Conservation (phyloP, 768 basidiomycete genomes). For the Termitomyces sp. region DNA sequence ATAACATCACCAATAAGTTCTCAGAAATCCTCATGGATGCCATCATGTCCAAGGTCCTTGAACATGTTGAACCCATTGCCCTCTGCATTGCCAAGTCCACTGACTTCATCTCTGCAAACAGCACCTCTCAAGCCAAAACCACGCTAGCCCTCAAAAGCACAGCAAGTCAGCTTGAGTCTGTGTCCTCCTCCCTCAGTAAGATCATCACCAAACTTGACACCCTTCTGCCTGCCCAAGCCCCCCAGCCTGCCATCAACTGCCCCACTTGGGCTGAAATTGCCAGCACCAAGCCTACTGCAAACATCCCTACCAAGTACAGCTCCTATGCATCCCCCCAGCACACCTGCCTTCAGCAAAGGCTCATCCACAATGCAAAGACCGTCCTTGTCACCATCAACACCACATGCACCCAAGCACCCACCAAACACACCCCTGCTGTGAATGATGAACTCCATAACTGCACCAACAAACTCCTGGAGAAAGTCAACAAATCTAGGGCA, state of each 20-base stretch:
- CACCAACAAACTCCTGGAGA: no score
- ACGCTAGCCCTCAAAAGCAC: neutral
- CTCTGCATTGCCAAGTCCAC: neutral
- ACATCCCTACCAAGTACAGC: no score
- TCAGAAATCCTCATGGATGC: neutral
- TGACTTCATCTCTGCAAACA: neutral
- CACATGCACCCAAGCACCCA: neutral
- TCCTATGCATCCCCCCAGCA: neutral
- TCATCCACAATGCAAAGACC: neutral
- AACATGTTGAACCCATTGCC: neutral
- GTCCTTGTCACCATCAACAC: neutral
- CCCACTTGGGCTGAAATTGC: no score
- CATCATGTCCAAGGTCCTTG: neutral
- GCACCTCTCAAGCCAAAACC: neutral
- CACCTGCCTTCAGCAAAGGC: neutral
- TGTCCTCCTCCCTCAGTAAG: no score
- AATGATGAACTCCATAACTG: no score
- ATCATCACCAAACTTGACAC: no score
- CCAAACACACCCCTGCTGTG: no score
- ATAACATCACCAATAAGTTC: neutral
- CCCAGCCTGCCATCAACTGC: neutral
- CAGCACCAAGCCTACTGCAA: no score
- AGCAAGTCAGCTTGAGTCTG: no score
- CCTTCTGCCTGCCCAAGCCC: no score
- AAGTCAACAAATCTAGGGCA: no score